phyloP scores from a whole-genome alignment of 2,329 filamentous ascomycete species.

The Cercospora sojina region DNA sequence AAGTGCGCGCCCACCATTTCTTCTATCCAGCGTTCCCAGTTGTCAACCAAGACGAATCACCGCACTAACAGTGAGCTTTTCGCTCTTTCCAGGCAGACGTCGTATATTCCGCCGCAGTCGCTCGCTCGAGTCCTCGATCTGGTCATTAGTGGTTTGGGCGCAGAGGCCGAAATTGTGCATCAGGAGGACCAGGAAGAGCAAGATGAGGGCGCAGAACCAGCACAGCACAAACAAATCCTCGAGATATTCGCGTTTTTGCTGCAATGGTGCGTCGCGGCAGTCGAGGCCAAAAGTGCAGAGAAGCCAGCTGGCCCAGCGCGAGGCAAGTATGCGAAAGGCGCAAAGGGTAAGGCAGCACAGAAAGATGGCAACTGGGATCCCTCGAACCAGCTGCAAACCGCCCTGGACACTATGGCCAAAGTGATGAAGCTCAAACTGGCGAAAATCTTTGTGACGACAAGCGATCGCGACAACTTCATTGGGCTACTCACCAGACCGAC shows the following conservation, averaged over 20 bases:
- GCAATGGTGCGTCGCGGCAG: conserved; percentile 92
- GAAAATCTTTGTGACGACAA: conserved; percentile 93
- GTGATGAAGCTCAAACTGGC: conserved; percentile 88
- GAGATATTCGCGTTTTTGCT: conserved; percentile 93
- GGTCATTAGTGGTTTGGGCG: conserved; percentile 70
- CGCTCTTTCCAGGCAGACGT: conserved; percentile 70
- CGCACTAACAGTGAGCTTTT: conserved; percentile 63
- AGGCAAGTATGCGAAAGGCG: conserved; percentile 70
- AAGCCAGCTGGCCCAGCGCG: conserved; percentile 73
- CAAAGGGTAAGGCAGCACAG: conserved; percentile 63
- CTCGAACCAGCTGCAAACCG: conserved; percentile 78
- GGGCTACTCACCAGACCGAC: conserved; percentile 87
- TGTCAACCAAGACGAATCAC: conserved; percentile 35
- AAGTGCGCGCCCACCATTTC: conserved; percentile 75
- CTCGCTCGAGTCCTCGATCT: conserved; percentile 89
- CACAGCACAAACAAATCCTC: conserved; percentile 84
- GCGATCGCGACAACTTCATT: conserved; percentile 93
- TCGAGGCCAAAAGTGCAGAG: conserved; percentile 83
- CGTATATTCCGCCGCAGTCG: conserved; percentile 73
- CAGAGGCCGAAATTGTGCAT: conserved; percentile 81
- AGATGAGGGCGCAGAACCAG: conserved; percentile 35
- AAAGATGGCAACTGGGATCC: conserved; percentile 88
- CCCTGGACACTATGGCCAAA: conserved; percentile 93
- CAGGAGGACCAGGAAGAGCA: conserved; percentile 87
- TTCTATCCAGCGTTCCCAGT: conserved; percentile 34